Evolutionary conservation across 208 protist genomes (phyloP).

Genomic region (Acanthamoeba triangularis): DNA sequence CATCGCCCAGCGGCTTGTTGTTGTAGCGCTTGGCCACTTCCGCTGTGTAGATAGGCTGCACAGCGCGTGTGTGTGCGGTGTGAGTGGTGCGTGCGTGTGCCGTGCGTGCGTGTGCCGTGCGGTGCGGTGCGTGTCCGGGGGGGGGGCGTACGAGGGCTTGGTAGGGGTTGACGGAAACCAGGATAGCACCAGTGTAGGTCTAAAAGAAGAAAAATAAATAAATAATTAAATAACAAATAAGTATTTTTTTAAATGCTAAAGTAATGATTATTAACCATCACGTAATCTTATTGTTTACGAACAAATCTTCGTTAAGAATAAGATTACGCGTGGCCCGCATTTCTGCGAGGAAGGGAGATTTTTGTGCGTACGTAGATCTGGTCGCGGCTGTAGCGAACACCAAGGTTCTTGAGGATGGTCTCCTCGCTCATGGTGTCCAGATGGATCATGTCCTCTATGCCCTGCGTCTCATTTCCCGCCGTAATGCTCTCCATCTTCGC

Average conservation of each 20-base stretch:
- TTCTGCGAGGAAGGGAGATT: background rate
- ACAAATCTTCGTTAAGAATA: no score
- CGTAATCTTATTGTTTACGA: no score
- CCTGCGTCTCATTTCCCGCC: constrained; percentile 76
- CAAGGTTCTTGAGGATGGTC: constrained; percentile 81
- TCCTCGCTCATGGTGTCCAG: constrained; percentile 78
- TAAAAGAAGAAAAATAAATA: background rate
- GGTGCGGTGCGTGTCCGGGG: no score
- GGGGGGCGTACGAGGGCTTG: constrained; percentile 41
- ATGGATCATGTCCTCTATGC: constrained; percentile 80
- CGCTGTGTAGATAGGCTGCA: constrained; percentile 84
- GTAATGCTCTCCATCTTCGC: constrained; percentile 56
- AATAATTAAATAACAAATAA: background rate
- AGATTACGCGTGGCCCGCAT: background rate
- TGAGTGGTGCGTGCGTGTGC: background rate
- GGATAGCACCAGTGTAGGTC: constrained; percentile 89
- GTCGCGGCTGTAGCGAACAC: constrained; percentile 78
- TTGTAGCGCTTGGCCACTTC: constrained; percentile 83
- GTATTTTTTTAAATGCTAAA: background rate
- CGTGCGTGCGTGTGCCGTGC: no score
- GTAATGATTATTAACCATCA: background rate
- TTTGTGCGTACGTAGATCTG: constrained; percentile 80
- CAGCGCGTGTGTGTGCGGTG: background rate
- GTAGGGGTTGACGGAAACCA: constrained; percentile 90
- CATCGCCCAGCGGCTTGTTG: constrained; percentile 72